A percentile compares a stretch with the other conserved stretches of the same genome.
These are phyloP conservation scores for Pseudocercospora fijiensis DNA, from an alignment of 2,329 filamentous ascomycete genomes.

Conservation along the genomic window DNA sequence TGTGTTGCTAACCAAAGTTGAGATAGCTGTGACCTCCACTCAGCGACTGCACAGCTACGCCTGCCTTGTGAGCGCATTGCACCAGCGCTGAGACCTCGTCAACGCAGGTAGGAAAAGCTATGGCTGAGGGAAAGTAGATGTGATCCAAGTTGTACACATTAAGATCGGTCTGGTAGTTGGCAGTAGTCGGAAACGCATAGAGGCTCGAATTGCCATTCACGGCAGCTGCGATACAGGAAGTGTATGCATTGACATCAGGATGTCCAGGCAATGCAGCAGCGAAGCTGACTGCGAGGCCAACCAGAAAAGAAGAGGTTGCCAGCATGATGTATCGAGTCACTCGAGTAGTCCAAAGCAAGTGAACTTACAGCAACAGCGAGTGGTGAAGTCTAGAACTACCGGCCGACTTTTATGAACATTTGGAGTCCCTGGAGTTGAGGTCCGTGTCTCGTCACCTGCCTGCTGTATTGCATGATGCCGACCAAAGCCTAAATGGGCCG, in stretches of 20 bases:
- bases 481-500: not conserved
- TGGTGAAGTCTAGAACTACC: not conserved
- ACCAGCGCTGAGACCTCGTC: conserved; percentile 16
- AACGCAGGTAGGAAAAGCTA: conserved; percentile 12
- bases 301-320: conserved; percentile 1
- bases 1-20: conserved; percentile 7
- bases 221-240: conserved; percentile 15
- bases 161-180: conserved; percentile 11
- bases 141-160: conserved; percentile 20
- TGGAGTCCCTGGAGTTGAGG: not conserved
- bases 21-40: conserved; percentile 21
- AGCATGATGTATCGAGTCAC: not conserved
- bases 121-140: conserved; percentile 16
- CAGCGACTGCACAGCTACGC: conserved; percentile 15
- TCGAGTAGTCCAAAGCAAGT: not conserved
- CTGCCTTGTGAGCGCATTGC: conserved; percentile 9
- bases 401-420: conserved; percentile 5
- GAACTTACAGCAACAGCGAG: not conserved
- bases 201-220: conserved; percentile 10
- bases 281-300: conserved; percentile 5
- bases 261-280: conserved; percentile 1
- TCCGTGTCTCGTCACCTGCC: not conserved
- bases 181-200: conserved; percentile 12
- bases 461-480: not conserved
- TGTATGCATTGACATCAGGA: conserved; percentile 5